Evolutionary conservation across 2,329 filamentous ascomycete genomes (phyloP).

Genomic region (Pyricularia pennisetigena): DNA sequence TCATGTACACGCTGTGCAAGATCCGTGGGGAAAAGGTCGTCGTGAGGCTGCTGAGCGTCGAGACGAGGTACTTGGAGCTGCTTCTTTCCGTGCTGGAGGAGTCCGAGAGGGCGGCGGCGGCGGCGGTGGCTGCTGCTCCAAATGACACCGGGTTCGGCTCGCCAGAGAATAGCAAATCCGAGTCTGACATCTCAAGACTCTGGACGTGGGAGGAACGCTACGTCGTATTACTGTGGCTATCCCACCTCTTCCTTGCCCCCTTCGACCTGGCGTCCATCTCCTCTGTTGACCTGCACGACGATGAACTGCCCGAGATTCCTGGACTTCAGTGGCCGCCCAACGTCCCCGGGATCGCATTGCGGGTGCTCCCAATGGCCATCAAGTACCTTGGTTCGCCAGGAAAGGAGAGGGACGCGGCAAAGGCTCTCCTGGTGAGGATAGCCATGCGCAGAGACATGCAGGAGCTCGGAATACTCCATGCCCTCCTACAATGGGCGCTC

Average conservation of each 20-base stretch:
- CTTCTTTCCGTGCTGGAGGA: slow-evolving; percentile 67
- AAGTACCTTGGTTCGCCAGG: slow-evolving; percentile 65
- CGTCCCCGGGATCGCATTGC: slow-evolving; percentile 59
- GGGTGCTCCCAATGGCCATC: slow-evolving; percentile 62
- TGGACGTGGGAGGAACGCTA: slow-evolving; percentile 86
- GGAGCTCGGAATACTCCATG: slow-evolving; percentile 56
- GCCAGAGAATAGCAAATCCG: not conserved
- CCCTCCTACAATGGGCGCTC: slow-evolving; percentile 63
- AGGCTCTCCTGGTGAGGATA: slow-evolving; percentile 68
- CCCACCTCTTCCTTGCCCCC: slow-evolving; percentile 71
- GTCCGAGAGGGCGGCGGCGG: slow-evolving; percentile 23
- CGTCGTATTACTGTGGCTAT: slow-evolving; percentile 78
- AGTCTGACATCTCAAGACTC: slow-evolving; percentile 7
- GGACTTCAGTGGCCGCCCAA: slow-evolving; percentile 43
- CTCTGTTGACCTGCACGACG: slow-evolving; percentile 32
- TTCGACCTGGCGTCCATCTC: slow-evolving; percentile 89
- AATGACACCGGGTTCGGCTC: not conserved
- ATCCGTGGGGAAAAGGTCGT: slow-evolving; percentile 90
- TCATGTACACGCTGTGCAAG: slow-evolving; percentile 90
- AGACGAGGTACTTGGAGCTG: slow-evolving; percentile 74
- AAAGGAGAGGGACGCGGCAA: slow-evolving; percentile 87
- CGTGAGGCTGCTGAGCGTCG: slow-evolving; percentile 81
- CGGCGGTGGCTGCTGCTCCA: not conserved
- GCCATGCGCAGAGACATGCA: slow-evolving; percentile 87
- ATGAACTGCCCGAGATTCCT: slow-evolving; percentile 31